Evolutionary conservation across 768 basidiomycete species (phyloP).

Genomic region (Pleurotus pulmonarius): DNA sequence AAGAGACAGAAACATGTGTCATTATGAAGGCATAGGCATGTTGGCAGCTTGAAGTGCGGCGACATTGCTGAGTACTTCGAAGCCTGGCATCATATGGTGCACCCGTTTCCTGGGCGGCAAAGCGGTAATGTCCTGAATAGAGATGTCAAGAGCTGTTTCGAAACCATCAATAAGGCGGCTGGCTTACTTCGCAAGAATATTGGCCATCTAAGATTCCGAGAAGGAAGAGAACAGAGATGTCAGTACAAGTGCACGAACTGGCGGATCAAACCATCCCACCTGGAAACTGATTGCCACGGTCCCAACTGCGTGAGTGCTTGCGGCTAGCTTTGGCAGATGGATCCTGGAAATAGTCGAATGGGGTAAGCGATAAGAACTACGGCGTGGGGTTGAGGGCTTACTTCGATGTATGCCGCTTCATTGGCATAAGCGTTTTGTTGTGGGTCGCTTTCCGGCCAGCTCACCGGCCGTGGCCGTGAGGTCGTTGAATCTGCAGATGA

Average conservation of each 20-base stretch:
- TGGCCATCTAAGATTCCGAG: conserved; percentile 28
- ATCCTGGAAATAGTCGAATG: conserved; percentile 25
- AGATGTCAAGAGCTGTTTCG: conserved; percentile 15
- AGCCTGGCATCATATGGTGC: conserved; percentile 61
- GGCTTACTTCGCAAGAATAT: conserved; percentile 45
- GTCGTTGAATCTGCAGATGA: conserved; percentile 4
- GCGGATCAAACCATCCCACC: conserved; percentile 5
- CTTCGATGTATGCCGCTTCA: conserved; percentile 7
- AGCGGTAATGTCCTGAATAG: conserved; percentile 44
- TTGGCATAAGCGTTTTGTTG: conserved; percentile 5
- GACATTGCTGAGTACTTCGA: conserved; percentile 50
- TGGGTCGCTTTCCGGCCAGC: conserved; percentile 4
- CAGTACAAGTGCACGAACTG: not conserved
- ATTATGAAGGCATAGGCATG: conserved; percentile 51
- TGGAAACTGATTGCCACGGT: conserved; percentile 37
- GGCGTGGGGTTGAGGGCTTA: conserved; percentile 3
- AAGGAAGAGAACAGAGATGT: conserved; percentile 1
- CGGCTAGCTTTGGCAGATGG: conserved; percentile 36
- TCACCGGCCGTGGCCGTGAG: conserved; percentile 2
- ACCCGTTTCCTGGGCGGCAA: conserved; percentile 61
- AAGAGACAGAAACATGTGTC: conserved; percentile 7
- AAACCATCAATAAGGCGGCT: conserved; percentile 14
- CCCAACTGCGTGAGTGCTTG: conserved; percentile 66
- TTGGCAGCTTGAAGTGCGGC: conserved; percentile 51
- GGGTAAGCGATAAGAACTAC: conserved; percentile 2